Percentiles rank a stretch among this genome's conserved stretches.
Evolutionary conservation across 2,329 filamentous ascomycete species (phyloP).

Genomic region (Botrytis cinerea): DNA sequence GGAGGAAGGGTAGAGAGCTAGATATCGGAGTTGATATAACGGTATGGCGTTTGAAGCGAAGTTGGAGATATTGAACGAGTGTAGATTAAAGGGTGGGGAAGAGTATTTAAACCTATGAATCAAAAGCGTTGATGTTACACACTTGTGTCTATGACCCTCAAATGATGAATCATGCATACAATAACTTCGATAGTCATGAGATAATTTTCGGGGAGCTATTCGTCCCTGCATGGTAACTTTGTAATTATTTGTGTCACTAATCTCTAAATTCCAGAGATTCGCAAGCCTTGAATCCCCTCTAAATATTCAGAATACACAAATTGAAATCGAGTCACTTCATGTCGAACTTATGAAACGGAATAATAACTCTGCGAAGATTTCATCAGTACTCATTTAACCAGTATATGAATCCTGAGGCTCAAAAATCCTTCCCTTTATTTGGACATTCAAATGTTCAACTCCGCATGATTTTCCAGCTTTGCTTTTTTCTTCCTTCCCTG

Average conservation of each 20-base stretch:
- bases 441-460: not conserved
- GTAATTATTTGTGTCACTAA: not conserved
- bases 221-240: not conserved
- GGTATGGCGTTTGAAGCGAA: not conserved
- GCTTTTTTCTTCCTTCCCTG: not conserved
- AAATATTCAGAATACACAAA: not conserved
- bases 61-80: not conserved
- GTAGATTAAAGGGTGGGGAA: not conserved
- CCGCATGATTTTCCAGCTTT: not conserved
- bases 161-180: not conserved
- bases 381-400: not conserved
- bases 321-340: not conserved
- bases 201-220: not conserved
- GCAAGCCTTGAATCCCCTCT: not conserved
- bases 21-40: not conserved
- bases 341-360: no score
- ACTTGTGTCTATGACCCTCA: not conserved
- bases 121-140: not conserved
- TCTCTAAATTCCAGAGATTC: not conserved
- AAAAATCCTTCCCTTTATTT: not conserved
- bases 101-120: not conserved
- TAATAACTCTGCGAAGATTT: not conserved
- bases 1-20: not conserved
- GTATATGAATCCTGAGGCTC: not conserved
- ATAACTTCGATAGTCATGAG: not conserved